A percentile compares a stretch with the other conserved stretches of the same genome.
phyloP scores from a whole-genome alignment of 1,139 yeast species.

The Groenewaldozyma auringiensis region DNA sequence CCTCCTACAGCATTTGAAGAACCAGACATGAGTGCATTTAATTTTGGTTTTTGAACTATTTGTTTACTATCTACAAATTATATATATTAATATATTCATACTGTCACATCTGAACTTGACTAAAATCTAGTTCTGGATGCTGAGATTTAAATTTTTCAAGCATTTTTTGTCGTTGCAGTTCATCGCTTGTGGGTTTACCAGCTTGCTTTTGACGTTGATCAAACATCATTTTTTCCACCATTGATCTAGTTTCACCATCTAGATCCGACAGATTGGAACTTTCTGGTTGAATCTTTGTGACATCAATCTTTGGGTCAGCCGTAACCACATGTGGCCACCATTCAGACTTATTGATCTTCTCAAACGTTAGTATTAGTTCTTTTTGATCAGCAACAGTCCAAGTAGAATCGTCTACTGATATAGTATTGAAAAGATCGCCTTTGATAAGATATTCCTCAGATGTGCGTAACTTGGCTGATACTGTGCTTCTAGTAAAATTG shows the following conservation, averaged over 20 bases:
- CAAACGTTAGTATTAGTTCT: conserved; percentile 34
- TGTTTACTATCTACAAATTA: neutral
- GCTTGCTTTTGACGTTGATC: conserved; percentile 37
- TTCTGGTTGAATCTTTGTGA: conserved; percentile 37
- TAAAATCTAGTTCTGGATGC: conserved; percentile 40
- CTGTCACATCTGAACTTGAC: conserved; percentile 19
- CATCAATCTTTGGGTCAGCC: conserved; percentile 38
- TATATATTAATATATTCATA: neutral
- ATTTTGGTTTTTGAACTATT: conserved; percentile 46
- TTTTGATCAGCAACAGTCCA: conserved; percentile 38
- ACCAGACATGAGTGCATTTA: conserved; percentile 75
- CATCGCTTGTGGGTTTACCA: conserved; percentile 35
- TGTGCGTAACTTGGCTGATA: conserved; percentile 24
- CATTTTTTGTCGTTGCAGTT: conserved; percentile 29
- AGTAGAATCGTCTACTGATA: conserved; percentile 34
- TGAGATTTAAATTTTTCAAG: conserved; percentile 35
- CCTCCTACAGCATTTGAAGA: conserved; percentile 58
- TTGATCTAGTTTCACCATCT: conserved; percentile 38
- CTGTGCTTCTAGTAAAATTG: conserved; percentile 19
- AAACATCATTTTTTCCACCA: conserved; percentile 44
- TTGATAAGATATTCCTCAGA: conserved; percentile 22
- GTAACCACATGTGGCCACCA: conserved; percentile 44
- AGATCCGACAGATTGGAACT: conserved; percentile 35
- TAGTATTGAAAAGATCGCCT: conserved; percentile 32
- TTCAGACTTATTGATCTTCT: conserved; percentile 33